These are phyloP conservation scores for Phytophthora aleatoria DNA, from an alignment of 352 stramenopile genomes.

Conservation along the genomic window DNA sequence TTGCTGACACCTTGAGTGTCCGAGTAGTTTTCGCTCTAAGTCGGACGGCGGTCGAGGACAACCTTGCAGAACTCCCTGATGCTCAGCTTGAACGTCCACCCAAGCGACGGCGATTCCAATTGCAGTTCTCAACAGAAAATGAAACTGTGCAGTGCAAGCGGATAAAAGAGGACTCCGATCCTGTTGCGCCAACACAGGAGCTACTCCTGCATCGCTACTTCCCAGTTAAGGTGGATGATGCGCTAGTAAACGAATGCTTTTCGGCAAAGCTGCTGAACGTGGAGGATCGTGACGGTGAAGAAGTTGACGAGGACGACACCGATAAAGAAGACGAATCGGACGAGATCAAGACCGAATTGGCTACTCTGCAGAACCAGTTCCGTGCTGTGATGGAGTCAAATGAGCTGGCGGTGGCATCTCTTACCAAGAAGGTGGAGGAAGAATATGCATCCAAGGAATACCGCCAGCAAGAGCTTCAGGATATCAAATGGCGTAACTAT, in stretches of 20 bases:
- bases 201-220: conserved; percentile 68
- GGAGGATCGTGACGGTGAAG: conserved; percentile 46
- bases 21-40: conserved; percentile 35
- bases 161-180: conserved; percentile 14
- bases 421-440: conserved; percentile 43
- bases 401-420: conserved; percentile 39
- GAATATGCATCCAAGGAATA: conserved; percentile 63
- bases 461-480: conserved; percentile 45
- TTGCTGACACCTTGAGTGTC: conserved; percentile 23
- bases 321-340: conserved; percentile 50
- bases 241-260: conserved; percentile 51
- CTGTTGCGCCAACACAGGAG: conserved; percentile 26
- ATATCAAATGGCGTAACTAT: conserved; percentile 63
- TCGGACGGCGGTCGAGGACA: conserved; percentile 27
- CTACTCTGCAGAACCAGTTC: conserved; percentile 53
- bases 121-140: conserved; percentile 52
- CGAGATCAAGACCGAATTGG: conserved; percentile 57
- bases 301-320: conserved; percentile 52
- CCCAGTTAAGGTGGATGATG: conserved; percentile 47
- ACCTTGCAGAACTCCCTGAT: conserved; percentile 26
- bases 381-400: conserved; percentile 46
- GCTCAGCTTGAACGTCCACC: conserved; percentile 13
- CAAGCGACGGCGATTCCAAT: conserved; percentile 34
- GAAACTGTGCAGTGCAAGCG: conserved; percentile 47
- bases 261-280: conserved; percentile 36